phyloP scores from a whole-genome alignment of 2,329 filamentous ascomycete species.

The Alternaria sp. region DNA sequence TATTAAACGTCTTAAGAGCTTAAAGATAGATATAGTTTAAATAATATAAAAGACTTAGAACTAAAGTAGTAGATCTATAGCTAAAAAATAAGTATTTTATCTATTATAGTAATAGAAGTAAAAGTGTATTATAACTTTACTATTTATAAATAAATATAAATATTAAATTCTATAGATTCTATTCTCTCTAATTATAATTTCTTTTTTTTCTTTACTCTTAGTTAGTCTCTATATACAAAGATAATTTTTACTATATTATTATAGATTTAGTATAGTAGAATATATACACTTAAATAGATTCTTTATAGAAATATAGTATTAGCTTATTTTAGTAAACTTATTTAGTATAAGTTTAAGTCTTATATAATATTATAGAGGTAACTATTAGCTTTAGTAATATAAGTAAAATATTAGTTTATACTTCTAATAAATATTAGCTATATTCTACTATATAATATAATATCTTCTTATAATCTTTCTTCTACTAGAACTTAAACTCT shows the following conservation, averaged over 20 bases:
- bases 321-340: not conserved
- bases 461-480: slow-evolving; percentile 9
- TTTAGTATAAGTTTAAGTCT: not conserved
- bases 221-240: not conserved
- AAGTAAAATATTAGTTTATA: slow-evolving; percentile 9
- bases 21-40: slow-evolving; percentile 10
- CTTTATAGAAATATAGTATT: not conserved
- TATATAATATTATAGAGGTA: slow-evolving; percentile 8
- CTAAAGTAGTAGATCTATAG: slow-evolving; percentile 6
- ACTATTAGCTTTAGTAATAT: slow-evolving; percentile 9
- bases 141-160: slow-evolving; percentile 2
- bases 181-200: not conserved
- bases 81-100: slow-evolving; percentile 3
- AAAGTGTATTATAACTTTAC: slow-evolving; percentile 6
- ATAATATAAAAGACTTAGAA: slow-evolving; percentile 12
- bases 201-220: not conserved
- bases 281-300: not conserved
- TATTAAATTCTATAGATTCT: slow-evolving; percentile 8
- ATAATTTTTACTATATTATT: not conserved
- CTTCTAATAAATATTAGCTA: slow-evolving; percentile 11
- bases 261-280: not conserved
- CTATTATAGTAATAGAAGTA: slow-evolving; percentile 2
- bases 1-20: slow-evolving; percentile 1
- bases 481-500: slow-evolving; percentile 7
- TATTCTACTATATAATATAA: slow-evolving; percentile 6